Base-by-base conservation (phyloP, 139 green algal species). In the Mesotaenium endlicherianum region DNA sequence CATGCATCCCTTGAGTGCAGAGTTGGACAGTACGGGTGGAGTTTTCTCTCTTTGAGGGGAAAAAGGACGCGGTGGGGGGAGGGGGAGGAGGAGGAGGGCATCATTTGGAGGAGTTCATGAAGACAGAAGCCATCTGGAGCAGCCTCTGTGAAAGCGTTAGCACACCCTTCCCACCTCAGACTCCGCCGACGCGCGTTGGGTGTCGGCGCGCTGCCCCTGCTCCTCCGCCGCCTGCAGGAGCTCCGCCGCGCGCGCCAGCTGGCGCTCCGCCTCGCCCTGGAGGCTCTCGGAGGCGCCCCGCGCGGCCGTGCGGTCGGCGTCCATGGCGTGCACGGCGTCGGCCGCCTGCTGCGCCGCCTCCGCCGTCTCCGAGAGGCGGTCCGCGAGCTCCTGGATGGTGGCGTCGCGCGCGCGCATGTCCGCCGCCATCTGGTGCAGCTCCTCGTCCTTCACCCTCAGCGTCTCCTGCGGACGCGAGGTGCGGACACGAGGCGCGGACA, bases 381-480 rank as follows among this genome's bases (percentile, higher is more conserved):
- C 41, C 0, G 74, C 39, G 38, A 86, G 47, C 34, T 78, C 3
- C 5, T 36, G n/a, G 30, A 86, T 78, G 36, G 74, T 74, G 3
- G 71, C 30, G 53, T 86, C 80, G 43, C 74, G 57, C 17, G 36
- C 17, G 3, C 80, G 57, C 80, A 86, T n/a, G 30, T 86, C 80
- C n/a, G 20, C 0, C 6, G 80, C n/a, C 4, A 86, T 42, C 38
- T 79, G 76, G 4, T 59, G 74, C 17, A 86, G 49, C 80, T 86
- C 80, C 80, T 86, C 80, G 60, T 86, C 80, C 53, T 86, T 86
- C 40, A 86, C 80, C n/a, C 80, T 69, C 40, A 86, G 55, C n/a
- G 80, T 86, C 70, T 86, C 80, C 80, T 86, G 80, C 2, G 47
- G 2, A 57, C 2, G 67, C n/a, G n/a, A n/a, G n/a, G n/a, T n/a